These are phyloP conservation scores for Aspergillus quadricinctus DNA, from an alignment of 2,329 filamentous ascomycete species.

Conservation along the genomic window DNA sequence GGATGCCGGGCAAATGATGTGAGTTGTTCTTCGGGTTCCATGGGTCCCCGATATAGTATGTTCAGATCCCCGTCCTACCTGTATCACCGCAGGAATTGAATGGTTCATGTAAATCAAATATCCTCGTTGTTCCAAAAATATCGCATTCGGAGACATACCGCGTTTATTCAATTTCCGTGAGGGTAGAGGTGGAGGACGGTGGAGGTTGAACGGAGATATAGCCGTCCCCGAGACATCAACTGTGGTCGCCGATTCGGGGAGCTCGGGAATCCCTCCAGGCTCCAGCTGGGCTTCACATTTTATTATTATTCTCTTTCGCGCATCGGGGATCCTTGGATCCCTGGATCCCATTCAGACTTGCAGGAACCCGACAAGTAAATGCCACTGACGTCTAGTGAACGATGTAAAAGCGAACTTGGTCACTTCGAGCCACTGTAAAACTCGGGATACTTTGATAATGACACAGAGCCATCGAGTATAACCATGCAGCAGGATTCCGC, in stretches of 20 bases:
- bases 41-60: constrained; percentile 8
- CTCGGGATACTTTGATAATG: not conserved
- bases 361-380: not conserved
- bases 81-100: not conserved
- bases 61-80: not conserved
- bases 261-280: constrained; percentile 8
- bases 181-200: not conserved
- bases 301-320: not conserved
- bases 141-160: not conserved
- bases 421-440: not conserved
- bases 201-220: not conserved
- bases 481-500: constrained; percentile 4
- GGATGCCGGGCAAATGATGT: constrained; percentile 23
- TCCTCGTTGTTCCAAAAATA: not conserved
- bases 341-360: not conserved
- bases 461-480: not conserved
- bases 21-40: constrained; percentile 11
- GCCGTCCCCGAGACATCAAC: not conserved
- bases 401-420: not conserved
- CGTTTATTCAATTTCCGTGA: not conserved
- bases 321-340: not conserved
- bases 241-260: constrained; percentile 19
- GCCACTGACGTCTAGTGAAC: not conserved
- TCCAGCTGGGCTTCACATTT: constrained; percentile 2
- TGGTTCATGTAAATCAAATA: not conserved